These are phyloP conservation scores for Talaromyces rugulosus DNA, from an alignment of 2,329 filamentous ascomycete species.

Conservation along the genomic window DNA sequence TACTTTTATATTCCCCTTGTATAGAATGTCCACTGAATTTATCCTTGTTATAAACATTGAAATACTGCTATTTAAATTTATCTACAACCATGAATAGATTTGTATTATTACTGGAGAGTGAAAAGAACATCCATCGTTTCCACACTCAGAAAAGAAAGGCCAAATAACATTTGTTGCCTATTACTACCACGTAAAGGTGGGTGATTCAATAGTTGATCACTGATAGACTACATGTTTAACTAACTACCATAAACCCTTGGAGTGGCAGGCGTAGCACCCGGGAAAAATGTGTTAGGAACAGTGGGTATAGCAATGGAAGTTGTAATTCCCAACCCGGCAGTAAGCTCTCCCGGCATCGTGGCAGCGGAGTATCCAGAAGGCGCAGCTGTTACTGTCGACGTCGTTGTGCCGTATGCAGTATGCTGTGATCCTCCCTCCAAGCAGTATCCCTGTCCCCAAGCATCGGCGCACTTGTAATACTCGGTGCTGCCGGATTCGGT, in stretches of 20 bases:
- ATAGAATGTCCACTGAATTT: neutral
- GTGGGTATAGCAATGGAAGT: conserved; percentile 10
- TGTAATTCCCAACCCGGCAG: conserved; percentile 8
- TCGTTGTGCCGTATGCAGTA: conserved; percentile 7
- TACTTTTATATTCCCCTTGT: neutral
- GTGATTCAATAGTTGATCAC: neutral
- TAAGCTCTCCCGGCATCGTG: conserved; percentile 9
- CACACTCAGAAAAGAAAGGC: too few relatives aligned
- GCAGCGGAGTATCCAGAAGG: conserved; percentile 10
- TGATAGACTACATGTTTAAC: neutral
- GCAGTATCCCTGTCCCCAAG: conserved; percentile 10
- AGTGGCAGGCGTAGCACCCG: conserved; percentile 8
- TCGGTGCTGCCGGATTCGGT: conserved; percentile 9
- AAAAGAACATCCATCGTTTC: too few relatives aligned
- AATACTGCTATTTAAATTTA: too few relatives aligned
- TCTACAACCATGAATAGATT: too few relatives aligned
- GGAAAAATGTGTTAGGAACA: conserved; percentile 10
- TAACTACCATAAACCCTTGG: conserved; percentile 7
- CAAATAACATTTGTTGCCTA: neutral
- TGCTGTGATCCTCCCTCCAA: conserved; percentile 6
- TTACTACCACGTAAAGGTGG: neutral
- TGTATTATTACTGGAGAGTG: too few relatives aligned
- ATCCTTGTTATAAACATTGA: neutral
- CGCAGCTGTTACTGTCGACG: conserved; percentile 6
- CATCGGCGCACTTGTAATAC: conserved; percentile 11